Evolutionary conservation across 768 basidiomycete genomes (phyloP).

Genomic region (Fistulinella prunicolor): DNA sequence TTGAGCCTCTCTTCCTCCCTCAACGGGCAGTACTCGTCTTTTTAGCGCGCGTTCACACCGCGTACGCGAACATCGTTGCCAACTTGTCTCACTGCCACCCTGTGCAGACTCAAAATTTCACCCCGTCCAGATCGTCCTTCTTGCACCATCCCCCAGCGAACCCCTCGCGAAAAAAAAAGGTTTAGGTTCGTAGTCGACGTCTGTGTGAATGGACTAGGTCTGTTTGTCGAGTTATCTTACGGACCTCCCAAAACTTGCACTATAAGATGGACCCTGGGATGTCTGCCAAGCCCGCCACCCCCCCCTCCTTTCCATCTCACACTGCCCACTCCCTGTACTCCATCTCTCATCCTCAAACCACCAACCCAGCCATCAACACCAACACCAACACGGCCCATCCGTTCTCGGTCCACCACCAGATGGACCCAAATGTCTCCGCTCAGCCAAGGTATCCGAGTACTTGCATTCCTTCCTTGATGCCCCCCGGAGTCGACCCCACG

Average conservation of each 20-base stretch:
- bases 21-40: no score
- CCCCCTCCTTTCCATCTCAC: slow-evolving; percentile 33
- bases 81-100: slow-evolving; percentile 1
- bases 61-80: no score
- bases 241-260: slow-evolving; percentile 7
- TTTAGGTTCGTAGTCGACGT: slow-evolving; percentile 20
- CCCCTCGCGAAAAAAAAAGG: not conserved
- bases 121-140: no score
- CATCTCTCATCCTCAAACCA: slow-evolving; percentile 12
- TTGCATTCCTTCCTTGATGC: slow-evolving; percentile 47
- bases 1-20: no score
- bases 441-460: slow-evolving; percentile 35
- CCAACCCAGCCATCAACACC: slow-evolving; percentile 10
- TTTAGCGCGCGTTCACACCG: no score
- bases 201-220: slow-evolving; percentile 25
- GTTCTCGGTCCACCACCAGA: slow-evolving; percentile 19
- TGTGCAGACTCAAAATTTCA: not conserved
- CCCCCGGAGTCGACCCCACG: slow-evolving; percentile 55
- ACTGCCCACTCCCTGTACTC: slow-evolving; percentile 24
- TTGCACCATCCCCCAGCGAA: no score
- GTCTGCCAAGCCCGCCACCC: slow-evolving; percentile 35
- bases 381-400: slow-evolving; percentile 9
- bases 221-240: slow-evolving; percentile 6
- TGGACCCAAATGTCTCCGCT: slow-evolving; percentile 22
- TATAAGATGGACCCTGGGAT: slow-evolving; percentile 32